Evolutionary conservation across 176 grass and related monocot species (phyloP).

Genomic region (Cenchrus fungigraminus): DNA sequence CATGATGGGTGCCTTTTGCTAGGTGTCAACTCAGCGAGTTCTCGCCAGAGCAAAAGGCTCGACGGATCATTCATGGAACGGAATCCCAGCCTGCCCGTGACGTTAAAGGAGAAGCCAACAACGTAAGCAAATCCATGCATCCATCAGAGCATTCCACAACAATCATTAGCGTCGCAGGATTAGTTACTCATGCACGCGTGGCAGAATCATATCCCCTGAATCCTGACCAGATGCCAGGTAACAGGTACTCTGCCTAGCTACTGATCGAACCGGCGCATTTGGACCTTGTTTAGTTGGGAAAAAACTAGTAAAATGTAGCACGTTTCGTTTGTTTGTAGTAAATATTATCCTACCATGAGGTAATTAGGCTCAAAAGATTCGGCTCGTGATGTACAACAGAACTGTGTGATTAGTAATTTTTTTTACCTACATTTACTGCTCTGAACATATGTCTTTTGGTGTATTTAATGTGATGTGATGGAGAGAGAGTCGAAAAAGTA

Average conservation of each 20-base stretch:
- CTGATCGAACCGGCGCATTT: background rate
- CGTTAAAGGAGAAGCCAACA: constrained; percentile 6
- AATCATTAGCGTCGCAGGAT: background rate
- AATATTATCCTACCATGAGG: too few species aligned
- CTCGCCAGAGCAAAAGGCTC: background rate
- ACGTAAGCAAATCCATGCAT: constrained; percentile 3
- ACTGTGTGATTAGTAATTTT: too few species aligned
- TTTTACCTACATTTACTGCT: too few species aligned
- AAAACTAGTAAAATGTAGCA: too few species aligned
- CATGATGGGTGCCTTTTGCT: background rate
- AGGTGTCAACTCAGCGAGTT: constrained; percentile 8
- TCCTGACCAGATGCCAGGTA: background rate
- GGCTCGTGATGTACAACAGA: too few species aligned
- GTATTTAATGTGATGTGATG: too few species aligned
- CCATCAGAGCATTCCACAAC: background rate
- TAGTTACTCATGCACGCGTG: background rate
- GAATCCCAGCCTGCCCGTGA: constrained; percentile 19
- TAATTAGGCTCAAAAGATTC: too few species aligned
- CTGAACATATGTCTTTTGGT: too few species aligned
- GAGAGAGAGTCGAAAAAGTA: too few species aligned
- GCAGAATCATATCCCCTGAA: background rate
- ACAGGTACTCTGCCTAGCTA: background rate
- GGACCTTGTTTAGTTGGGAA: background rate
- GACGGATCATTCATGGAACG: background rate
- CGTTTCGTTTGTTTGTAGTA: too few species aligned